Evolutionary conservation across 176 grass and related monocot genomes (phyloP).

Genomic region (Avena eriantha): DNA sequence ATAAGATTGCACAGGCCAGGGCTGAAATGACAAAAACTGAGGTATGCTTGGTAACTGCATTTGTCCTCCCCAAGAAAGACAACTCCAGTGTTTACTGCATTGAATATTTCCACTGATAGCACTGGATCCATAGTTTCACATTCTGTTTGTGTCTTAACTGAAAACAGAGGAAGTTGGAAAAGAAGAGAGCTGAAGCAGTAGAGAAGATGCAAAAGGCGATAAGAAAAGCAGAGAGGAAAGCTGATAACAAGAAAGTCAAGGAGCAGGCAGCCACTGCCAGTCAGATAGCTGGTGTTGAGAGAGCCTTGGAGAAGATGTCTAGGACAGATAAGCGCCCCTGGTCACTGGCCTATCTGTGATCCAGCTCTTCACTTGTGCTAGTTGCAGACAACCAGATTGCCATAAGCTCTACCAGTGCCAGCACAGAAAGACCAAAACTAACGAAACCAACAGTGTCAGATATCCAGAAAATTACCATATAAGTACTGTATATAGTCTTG

Average conservation of each 20-base stretch:
- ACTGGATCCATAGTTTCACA: constrained; percentile 10
- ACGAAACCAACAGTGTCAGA: constrained; percentile 27
- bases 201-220: constrained; percentile 70
- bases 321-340: constrained; percentile 72
- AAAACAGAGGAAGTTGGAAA: constrained; percentile 67
- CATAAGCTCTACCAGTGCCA: constrained; percentile 42
- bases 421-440: constrained; percentile 27
- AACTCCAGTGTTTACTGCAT: constrained; percentile 15
- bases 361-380: constrained; percentile 33
- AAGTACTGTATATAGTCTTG: constrained; percentile 11
- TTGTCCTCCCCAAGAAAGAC: neutral
- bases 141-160: constrained; percentile 34
- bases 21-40: constrained; percentile 57
- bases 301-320: constrained; percentile 68
- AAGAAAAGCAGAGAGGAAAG: constrained; percentile 58
- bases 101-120: constrained; percentile 26
- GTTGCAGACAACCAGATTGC: constrained; percentile 39
- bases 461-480: constrained; percentile 5
- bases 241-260: constrained; percentile 69
- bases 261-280: constrained; percentile 57
- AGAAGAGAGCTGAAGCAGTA: constrained; percentile 52
- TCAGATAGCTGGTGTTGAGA: constrained; percentile 56
- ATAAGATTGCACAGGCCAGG: constrained; percentile 60
- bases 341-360: constrained; percentile 72
- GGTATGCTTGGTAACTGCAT: constrained; percentile 46